Evolutionary conservation across 2,329 filamentous ascomycete species (phyloP), one percentile per base, ranked within the genome.

Genomic region (Chaetomiaceae sp.): DNA sequence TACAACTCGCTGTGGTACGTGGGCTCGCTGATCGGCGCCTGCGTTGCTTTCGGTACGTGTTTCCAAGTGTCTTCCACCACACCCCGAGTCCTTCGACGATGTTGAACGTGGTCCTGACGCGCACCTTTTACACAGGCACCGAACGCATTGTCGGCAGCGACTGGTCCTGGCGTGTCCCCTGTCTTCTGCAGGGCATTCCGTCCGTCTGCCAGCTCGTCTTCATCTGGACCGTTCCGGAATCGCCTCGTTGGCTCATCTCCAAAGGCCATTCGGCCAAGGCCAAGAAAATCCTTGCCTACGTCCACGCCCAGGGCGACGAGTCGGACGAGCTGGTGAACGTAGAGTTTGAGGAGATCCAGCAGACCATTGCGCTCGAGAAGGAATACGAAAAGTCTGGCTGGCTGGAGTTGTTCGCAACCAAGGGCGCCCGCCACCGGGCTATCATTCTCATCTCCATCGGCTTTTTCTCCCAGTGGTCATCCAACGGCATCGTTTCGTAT

Each of bases 261-360:
- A 59, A 77, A 47, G 73, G 78, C 51, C 71, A 75, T 15, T 64
- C 68, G 6, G 75, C 79, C 15, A 70, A 81, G 49, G 79, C 78
- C 0, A 64, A 74, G 14, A 68, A 69, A 10, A 72, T 78, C 6
- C 69, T 84, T 49, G 67, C 70, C 14, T 76, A 74, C 48, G 81
- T 75, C 55, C 81, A 81, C 54, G 69, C 70, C 14, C 71, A 83
- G 53, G 79, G 78, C 2, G 69, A 74, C 43, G 68, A 72, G 6
- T 65, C 65, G 15, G 71, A 69, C 1, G 70, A 73, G 7, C 72
- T 79, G 50, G 77, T 79, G 3, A 67, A 71, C 41, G 64, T 79
- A 3, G 75, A 81, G 58, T 76, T 73, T 50, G 72, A 73, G 14
- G 72, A 80, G 57, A 78, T 78, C 58, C 68, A 74, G 42, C 71